Evolutionary conservation across 2,329 filamentous ascomycete species (phyloP), one percentile per base, ranked within the genome.

Genomic region (Fusarium pseudonygamai): DNA sequence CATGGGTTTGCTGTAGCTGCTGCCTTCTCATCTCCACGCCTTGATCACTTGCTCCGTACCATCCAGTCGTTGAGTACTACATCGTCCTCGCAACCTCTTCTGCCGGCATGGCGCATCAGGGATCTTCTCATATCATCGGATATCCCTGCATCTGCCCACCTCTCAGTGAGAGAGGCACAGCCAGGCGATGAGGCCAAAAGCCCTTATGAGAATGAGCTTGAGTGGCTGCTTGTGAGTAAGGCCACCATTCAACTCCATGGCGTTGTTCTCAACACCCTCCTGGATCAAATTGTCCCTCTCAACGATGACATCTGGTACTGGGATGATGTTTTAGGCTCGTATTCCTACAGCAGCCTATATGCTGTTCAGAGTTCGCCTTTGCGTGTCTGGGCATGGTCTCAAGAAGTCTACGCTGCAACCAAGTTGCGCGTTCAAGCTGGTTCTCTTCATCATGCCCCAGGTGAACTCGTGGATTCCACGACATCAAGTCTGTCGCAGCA

Each of bases 221-320:
- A 97, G 82, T 98, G 96, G 96, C 84, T 98, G 30, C 86, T 98
- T 22, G 89, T 97, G 36, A 94, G 93, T 82, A 99, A 98, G 82
- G 95, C 95, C 9, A 93, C 95, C 0, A 90, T 95, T n/a, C 96
- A 98, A 79, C 91, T 93, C 3, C 97, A 97, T 78, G 96, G 96
- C 8, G 84, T 93, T 55, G 88, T 97, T 45, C 85, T 98, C 75
- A 91, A 91, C 75, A 91, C 89, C 0, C 87, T 98, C 7, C 83
- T 98, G 16, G 92, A 96, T 62, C 93, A 96, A 77, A 97, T 95
- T 16, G 91, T 96, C 16, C 92, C 92, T 1, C 83, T 99, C 24
- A 93, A 91, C 76, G 92, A 97, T 73, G 95, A 97, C 75, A 92
- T 97, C 30, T 95, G 93, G 90, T 98, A 98, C 81, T 99, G 96